These are phyloP conservation scores for Epichloe typhina DNA, from an alignment of 2,329 filamentous ascomycete genomes.

Conservation along the genomic window DNA sequence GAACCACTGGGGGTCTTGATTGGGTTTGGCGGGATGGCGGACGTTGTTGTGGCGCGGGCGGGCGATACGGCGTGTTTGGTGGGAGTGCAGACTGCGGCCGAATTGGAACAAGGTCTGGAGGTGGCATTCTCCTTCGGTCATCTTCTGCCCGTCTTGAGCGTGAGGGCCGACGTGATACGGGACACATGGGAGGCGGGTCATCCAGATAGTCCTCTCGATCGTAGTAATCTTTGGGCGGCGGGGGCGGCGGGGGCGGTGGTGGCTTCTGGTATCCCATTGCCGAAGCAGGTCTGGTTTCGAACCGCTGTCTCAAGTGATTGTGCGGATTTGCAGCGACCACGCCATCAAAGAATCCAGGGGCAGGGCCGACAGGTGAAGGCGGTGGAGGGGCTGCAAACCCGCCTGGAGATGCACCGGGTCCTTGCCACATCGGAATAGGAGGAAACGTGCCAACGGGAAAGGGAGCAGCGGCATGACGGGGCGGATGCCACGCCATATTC, in stretches of 20 bases:
- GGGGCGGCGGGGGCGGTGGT: not conserved
- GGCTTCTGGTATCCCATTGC: conserved; percentile 25
- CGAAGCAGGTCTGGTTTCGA: conserved; percentile 23
- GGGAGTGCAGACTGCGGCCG: conserved; percentile 24
- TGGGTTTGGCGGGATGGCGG: conserved; percentile 14
- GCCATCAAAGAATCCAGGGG: conserved; percentile 18
- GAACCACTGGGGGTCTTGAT: conserved; percentile 17
- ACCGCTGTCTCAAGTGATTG: conserved; percentile 20
- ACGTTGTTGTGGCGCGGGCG: conserved; percentile 14
- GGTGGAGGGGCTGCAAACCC: conserved; percentile 13
- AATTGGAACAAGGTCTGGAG: conserved; percentile 23
- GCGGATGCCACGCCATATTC: conserved; percentile 16
- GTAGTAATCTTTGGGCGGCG: conserved; percentile 15
- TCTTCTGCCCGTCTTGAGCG: conserved; percentile 28
- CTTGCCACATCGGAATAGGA: conserved; percentile 16
- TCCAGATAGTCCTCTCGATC: conserved; percentile 28
- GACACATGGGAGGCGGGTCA: conserved; percentile 19
- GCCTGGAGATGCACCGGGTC: conserved; percentile 12
- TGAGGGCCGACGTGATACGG: conserved; percentile 29
- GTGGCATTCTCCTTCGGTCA: conserved; percentile 35
- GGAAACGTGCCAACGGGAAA: conserved; percentile 19
- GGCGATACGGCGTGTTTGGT: conserved; percentile 16
- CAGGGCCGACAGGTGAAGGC: conserved; percentile 16
- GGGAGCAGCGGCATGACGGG: conserved; percentile 11
- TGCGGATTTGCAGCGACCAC: conserved; percentile 10